Base-by-base conservation (phyloP, 768 basidiomycete genomes). In the Suillus americanus region DNA sequence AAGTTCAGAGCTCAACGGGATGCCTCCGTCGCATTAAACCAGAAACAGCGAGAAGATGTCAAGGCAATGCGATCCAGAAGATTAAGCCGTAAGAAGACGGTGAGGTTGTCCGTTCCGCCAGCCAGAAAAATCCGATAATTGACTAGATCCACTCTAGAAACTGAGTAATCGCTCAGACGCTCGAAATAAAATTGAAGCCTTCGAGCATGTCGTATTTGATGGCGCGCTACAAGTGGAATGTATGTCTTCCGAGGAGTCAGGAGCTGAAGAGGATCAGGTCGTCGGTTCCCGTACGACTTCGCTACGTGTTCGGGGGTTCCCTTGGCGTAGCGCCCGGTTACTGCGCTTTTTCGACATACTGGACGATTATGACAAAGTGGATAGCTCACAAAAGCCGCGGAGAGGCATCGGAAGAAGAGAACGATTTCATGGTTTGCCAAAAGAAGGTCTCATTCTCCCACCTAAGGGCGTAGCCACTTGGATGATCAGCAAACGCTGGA, bases 221-320 rank as follows among this genome's bases (percentile, higher is more conserved):
- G 85, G 85, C 16, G 90, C 91, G 16, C 74, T 92, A 63, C 86
- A 89, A 65, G 66, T 85, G 23, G 91, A 92, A 55, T 92, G 90
- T 74, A 90, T 92, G 87, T 92, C 91, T 33, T 89, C 87, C 37
- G 91, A 92, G 67, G 91, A 92, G 72, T 91, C 90, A 16, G 86
- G 86, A 66, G 77, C 75, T 57, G 89, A 89, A 41, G 74, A 77
- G 40, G 76, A 74, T 37, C 53, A 69, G 2, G 68, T 60, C 50
- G 66, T 69, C 5, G 77, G 73, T 28, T 66, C 72, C 48, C 72
- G 74, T 43, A 73, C 71, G 65, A 78, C 76, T 38, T 67, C 81
- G 10, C 75, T 91, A 28, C 81, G 80, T 33, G 82, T 87, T 30
- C 87, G 85, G 51, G 87, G 88, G 0, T 81, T 83, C 66, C 70